Evolutionary conservation across 2,329 filamentous ascomycete species (phyloP), one percentile per base, ranked within the genome.

Genomic region (Macrophomina tecta): DNA sequence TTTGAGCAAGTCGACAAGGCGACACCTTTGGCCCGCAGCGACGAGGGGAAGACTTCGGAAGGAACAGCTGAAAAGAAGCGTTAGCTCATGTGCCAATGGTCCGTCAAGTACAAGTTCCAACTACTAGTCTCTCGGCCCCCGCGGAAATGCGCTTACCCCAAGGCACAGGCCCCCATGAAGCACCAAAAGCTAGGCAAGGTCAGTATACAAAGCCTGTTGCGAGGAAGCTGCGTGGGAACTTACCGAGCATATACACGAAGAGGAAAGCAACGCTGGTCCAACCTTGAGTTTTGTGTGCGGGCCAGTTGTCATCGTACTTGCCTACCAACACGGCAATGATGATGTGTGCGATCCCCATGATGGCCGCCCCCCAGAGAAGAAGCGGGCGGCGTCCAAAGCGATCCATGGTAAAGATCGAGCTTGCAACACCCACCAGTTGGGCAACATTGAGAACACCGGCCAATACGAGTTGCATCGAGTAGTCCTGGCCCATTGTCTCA

Each of bases 21-120:
- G 0, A 89, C 87, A 40, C 89, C 90, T 73, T 90, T 91, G 2
- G 88, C 87, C 6, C 88, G 81, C 0, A 86, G 77, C 0, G 82
- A 83, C 1, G 83, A 84, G 0, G 87, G 87, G 51, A 90, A 90
- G n/a, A 92, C 87, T 68, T 92, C 87, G 36, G 83, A 81, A 0
- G 77, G 75, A 74, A 84, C 75, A 3, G 78, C 80, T 83, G 38
- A 14, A 14, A 40, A 40, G 2, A 14, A 8, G 38, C 3, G 38
- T 40, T 40, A 40, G 38, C 14, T 40, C 38, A 9, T 4, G 8
- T 40, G 23, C 23, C 23, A 23, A 23, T 23, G 23, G 23, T 23
- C 23, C 23, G 3, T 23, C 23, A 23, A 23, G 23, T 23, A 23
- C 23, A 23, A 23, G 23, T 23, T 3, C 23, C 23, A 23, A 23